Conservation (phyloP, 2,329 filamentous ascomycete genomes). For the Lasiodiplodia sp. region DNA sequence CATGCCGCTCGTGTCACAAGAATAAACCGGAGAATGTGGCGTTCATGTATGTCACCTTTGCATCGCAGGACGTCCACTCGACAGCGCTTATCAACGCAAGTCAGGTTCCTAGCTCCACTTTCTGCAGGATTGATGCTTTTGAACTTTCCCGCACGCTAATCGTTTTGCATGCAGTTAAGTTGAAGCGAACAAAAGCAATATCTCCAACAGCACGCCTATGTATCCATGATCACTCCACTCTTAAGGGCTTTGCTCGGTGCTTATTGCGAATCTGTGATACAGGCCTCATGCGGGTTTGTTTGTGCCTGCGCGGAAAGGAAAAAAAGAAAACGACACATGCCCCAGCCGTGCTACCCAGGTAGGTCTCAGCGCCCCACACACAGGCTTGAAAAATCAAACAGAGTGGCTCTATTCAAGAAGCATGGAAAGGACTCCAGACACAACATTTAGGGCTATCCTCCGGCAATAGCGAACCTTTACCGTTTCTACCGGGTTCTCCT, state of each 20-base stretch:
- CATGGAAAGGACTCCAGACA: neutral
- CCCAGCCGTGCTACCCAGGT: constrained; percentile 14
- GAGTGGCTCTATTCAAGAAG: constrained; percentile 10
- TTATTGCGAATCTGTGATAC: neutral
- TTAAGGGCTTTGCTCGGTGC: neutral
- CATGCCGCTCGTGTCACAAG: neutral
- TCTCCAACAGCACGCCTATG: neutral
- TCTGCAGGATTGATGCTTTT: neutral
- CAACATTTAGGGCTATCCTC: neutral
- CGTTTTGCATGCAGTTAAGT: neutral
- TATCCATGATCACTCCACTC: neutral
- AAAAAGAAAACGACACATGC: neutral
- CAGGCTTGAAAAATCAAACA: neutral
- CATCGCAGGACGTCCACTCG: constrained; percentile 8
- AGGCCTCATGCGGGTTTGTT: neutral
- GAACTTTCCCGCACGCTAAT: neutral
- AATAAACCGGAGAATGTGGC: neutral
- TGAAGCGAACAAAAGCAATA: neutral
- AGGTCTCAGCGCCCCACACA: constrained; percentile 11
- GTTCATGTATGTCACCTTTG: constrained; percentile 20
- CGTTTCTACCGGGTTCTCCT: neutral
- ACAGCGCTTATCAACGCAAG: constrained; percentile 6
- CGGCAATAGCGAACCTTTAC: neutral
- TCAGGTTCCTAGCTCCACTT: constrained; percentile 1
- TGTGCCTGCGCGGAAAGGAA: neutral